Base-by-base conservation (phyloP, 140 eudicot species). In the Flaveria floridana region DNA sequence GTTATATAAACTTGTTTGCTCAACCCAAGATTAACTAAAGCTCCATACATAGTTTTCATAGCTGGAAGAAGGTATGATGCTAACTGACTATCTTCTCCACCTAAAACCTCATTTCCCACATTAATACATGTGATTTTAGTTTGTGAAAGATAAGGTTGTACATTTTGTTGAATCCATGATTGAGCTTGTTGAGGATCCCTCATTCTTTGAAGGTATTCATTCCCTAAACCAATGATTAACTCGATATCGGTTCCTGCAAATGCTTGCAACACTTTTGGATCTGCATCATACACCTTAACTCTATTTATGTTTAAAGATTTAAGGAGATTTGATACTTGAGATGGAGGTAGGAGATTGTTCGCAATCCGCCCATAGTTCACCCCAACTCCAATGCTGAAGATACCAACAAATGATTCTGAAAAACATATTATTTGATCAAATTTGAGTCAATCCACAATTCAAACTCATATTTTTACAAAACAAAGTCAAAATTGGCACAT, bases 281-380 rank as follows among this genome's bases (percentile, higher is more conserved):
- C 96, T 10, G 99, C 97, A 50, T 94, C 96, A 19, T 94, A 94
- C 20, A 94, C 88, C 30, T 90, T 94, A 30, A 94, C 97, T 77
- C 97, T 76, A 57, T 66, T 85, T 28, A 94, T 81, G 84, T 87
- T 87, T 52, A 94, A 79, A 25, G 99, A 86, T 55, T 51, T 42
- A 53, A 94, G 95, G 65, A 94, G 90, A 16, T 14, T 16, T 2
- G 89, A 75, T 18, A 90, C 99, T 15, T 88, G 87, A 7, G 91
- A 73, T 3, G 94, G 99, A 16, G 99, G 12, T 57, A 96, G 95
- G 30, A 94, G 95, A 77, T 94, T 90, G 84, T 88, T 84, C 18
- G 99, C 99, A 0, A 94, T 86, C 39, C 90, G 84, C 61, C 99
- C 99, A 44, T 94, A 94, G 85, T 94, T 94, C 4, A 94, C 89